Conservation (phyloP, 208 protist species). For the Leishmania lainsoni region DNA sequence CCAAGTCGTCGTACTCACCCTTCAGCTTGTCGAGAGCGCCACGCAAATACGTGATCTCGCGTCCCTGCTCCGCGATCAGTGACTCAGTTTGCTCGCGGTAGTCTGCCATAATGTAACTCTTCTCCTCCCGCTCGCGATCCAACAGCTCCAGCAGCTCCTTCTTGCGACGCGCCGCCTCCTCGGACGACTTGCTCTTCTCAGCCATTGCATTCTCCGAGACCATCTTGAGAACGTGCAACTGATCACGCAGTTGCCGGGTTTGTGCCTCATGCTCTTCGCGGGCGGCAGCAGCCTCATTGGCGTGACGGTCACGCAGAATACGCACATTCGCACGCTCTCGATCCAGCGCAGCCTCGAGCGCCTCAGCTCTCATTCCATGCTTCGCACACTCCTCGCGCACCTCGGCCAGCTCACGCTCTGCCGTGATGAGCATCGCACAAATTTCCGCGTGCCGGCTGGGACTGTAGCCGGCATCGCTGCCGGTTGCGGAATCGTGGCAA, state of each 20-base stretch:
- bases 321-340: constrained; percentile 55
- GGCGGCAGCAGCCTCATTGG: constrained; percentile 42
- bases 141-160: constrained; percentile 72
- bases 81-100: constrained; percentile 89
- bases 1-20: constrained; percentile 48
- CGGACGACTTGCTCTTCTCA: constrained; percentile 62
- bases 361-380: constrained; percentile 51
- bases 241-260: constrained; percentile 73
- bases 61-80: constrained; percentile 84
- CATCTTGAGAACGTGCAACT: constrained; percentile 77
- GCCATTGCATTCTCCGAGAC: constrained; percentile 73
- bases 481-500: constrained; percentile 15
- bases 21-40: constrained; percentile 51
- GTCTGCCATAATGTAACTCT: constrained; percentile 86
- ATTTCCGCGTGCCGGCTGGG: constrained; percentile 55
- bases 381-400: constrained; percentile 58
- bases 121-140: constrained; percentile 84
- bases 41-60: constrained; percentile 81
- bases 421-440: constrained; percentile 65
- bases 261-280: constrained; percentile 70
- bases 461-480: constrained; percentile 28
- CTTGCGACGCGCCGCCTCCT: constrained; percentile 68
- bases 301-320: constrained; percentile 42
- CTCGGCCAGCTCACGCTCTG: constrained; percentile 76
- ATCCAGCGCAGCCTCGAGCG: constrained; percentile 57